Evolutionary conservation across 2,329 filamentous ascomycete species (phyloP), one percentile per base, ranked within the genome.

Genomic region (Talaromyces islandicus): DNA sequence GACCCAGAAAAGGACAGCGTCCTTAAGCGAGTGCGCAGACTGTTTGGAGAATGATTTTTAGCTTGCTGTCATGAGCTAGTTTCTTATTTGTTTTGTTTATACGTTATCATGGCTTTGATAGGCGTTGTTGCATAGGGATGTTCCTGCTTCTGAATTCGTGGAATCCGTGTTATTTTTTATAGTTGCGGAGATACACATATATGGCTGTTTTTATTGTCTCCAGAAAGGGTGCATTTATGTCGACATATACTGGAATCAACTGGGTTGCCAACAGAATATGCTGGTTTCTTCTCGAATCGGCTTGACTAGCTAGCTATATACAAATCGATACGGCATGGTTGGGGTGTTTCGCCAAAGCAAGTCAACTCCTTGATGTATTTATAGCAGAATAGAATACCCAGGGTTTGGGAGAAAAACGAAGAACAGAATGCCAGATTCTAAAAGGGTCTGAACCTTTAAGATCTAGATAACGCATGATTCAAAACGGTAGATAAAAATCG

Each of bases 1-100:
- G 93, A 99, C 70, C 94, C 94, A 0, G 94, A 99, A 78, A 99
- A 99, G 81, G 94, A 99, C 76, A 97, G 93, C 72, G 93, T 99
- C 50, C 76, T 99, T 77, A 90, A 92, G 78, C 85, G 94, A 66
- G 94, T 99, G 65, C 81, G 85, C 73, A 85, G 87, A 69, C 71
- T 90, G 64, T 88, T 88, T 76, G 86, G 86, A 66, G 86, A 82
- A 69, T 82, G 52, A 14, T 48, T 7, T 21, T 48, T 12, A 14
- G 25, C 24, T 17, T 59, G 29, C 24, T 10, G n/a, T 2, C 17
- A 21, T 38, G 52, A 19, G 19, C 7, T 25, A 3, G 10, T 46
- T 25, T 35, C 17, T 55, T 41, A 38, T 55, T 30, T 5, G 27
- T 58, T 25, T 14, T 27, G 41, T 25, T 55, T 54, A 52, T 58